These are phyloP conservation scores for Selaginella moellendorffii DNA, from an alignment of 75 land plant genomes.

Conservation along the genomic window DNA sequence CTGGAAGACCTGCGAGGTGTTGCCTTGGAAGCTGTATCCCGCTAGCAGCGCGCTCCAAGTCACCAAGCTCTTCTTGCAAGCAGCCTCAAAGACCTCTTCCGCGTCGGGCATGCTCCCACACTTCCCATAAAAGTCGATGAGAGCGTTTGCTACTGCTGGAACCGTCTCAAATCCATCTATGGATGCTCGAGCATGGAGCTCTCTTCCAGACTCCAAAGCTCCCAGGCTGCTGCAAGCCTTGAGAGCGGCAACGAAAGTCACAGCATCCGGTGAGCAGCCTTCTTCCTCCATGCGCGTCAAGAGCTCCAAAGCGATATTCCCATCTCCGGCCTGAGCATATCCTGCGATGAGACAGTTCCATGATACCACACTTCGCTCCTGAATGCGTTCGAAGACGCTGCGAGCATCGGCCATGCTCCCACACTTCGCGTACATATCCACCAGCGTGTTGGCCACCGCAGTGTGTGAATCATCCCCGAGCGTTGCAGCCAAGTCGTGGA, in stretches of 20 bases:
- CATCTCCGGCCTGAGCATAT: no score
- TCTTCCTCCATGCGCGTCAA: slow-evolving; percentile 16
- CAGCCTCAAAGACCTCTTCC: slow-evolving; percentile 16
- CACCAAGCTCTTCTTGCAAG: slow-evolving; percentile 23
- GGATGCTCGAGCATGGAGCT: slow-evolving; percentile 19
- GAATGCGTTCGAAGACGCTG: no score
- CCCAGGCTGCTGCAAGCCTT: no score
- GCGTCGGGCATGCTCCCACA: slow-evolving; percentile 23
- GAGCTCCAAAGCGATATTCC: no score
- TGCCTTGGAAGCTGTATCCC: slow-evolving; percentile 33
- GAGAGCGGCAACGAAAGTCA: slow-evolving; percentile 38
- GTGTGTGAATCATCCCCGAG: no score
- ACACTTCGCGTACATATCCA: no score
- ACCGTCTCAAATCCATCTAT: slow-evolving; percentile 19
- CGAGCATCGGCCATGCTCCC: no score
- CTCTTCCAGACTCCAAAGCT: slow-evolving; percentile 11
- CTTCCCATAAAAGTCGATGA: slow-evolving; percentile 31
- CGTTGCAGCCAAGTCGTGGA: no score
- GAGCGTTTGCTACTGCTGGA: slow-evolving; percentile 21
- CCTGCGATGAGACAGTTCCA: no score
- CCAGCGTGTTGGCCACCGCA: no score
- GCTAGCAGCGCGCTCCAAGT: slow-evolving; percentile 42
- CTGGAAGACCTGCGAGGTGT: slow-evolving; percentile 21
- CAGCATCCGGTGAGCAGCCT: slow-evolving; percentile 24
- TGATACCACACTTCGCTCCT: no score